A percentile compares a stretch with the other conserved stretches of the same genome.
Evolutionary conservation across 2,329 filamentous ascomycete species (phyloP).

Genomic region (Epicoccum nigrum): DNA sequence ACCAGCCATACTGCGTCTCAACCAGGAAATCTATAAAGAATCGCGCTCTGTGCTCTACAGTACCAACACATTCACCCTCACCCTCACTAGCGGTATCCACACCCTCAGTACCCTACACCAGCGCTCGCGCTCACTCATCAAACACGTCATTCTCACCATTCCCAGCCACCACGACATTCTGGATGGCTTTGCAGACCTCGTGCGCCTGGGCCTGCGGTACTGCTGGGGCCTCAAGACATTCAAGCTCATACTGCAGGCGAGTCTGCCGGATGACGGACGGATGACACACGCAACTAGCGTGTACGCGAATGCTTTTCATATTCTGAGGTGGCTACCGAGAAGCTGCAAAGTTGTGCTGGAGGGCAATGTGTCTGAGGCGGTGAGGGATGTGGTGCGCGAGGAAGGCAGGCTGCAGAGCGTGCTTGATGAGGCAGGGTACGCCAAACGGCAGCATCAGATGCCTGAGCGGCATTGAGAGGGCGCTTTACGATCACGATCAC

Average conservation of each 20-base stretch:
- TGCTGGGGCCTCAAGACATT: conserved; percentile 54
- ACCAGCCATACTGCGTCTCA: conserved; percentile 49
- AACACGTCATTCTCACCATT: conserved; percentile 52
- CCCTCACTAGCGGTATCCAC: conserved; percentile 46
- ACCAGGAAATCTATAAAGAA: conserved; percentile 47
- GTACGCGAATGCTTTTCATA: conserved; percentile 56
- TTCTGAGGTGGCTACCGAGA: conserved; percentile 53
- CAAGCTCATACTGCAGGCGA: conserved; percentile 47
- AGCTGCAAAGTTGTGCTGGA: conserved; percentile 50
- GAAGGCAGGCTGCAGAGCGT: conserved; percentile 49
- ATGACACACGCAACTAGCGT: conserved; percentile 48
- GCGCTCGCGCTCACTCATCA: conserved; percentile 52
- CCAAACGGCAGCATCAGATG: conserved; percentile 48
- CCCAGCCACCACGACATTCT: conserved; percentile 55
- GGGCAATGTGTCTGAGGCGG: conserved; percentile 48
- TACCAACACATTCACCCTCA: conserved; percentile 45
- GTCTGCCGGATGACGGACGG: conserved; percentile 38
- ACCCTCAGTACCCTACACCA: conserved; percentile 51
- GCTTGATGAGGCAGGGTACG: conserved; percentile 49
- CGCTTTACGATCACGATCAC: not conserved
- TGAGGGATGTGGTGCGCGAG: conserved; percentile 51
- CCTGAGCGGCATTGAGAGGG: conserved; percentile 34
- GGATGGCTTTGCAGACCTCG: conserved; percentile 54
- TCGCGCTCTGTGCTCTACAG: conserved; percentile 40
- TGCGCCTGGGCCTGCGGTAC: conserved; percentile 53